Evolutionary conservation across 1,284 basidiomycete genomes (phyloP), one percentile per base, ranked within the genome.

Genomic region (Microbotryum violaceum): DNA sequence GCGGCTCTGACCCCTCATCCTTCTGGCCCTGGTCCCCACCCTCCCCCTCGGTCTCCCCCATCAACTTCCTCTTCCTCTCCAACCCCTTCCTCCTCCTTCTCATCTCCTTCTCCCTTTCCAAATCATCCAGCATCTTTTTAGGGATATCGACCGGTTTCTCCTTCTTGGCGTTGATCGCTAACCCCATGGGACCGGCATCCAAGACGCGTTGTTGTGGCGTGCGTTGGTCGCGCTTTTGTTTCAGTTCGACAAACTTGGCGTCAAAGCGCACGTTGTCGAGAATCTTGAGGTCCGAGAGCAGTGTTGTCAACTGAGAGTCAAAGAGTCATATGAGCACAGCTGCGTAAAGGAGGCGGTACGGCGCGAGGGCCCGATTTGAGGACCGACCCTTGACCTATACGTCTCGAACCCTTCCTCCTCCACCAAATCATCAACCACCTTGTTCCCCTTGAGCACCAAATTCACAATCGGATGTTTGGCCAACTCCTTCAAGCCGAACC

Each of bases 261-360:
- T 69, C 67, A 55, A 67, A 67, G 44, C 67, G 67, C 33, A 56
- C 46, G 54, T 57, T 61, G 56, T 69, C 65, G 58, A 69, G 63
- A 44, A 67, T 67, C 14, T 65, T 62, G 18, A 69, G 65, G 1
- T 53, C 42, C n/a, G 67, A 65, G 33, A 69, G 61, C 31, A 69
- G 59, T 56, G 65, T 63, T 16, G 58, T 60, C 29, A 69, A 48
- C 65, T 65, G 46, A 31, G 31, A 31, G 31, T 8, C 31, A 31
- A 31, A 31, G 9, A 8, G 7, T 9, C 7, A 31, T 31, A 20
- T n/a, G 6, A 20, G 12, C 20, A 31, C 42, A 31, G 0, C 3
- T 20, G 27, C 1, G 1, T 27, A 8, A 4, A 14, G 31, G n/a
- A 6, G 7, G 25, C 16, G 7, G 25, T n/a, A 6, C 29, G 49